Conservation (phyloP, 2,329 filamentous ascomycete species). For the Alternaria panax region DNA sequence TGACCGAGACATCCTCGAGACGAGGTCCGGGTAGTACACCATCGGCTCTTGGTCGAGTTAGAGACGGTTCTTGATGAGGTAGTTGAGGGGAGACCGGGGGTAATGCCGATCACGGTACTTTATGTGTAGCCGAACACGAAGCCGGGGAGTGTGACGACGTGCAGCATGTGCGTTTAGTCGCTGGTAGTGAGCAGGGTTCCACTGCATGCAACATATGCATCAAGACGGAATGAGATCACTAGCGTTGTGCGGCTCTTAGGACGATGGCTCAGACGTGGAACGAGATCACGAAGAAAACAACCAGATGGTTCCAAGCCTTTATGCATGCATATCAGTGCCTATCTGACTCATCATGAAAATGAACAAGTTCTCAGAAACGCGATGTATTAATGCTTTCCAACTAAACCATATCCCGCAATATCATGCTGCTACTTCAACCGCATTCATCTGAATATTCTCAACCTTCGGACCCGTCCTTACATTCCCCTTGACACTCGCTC, state of each 20-base stretch:
- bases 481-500: background rate
- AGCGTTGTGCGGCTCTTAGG: no score
- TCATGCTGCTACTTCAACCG: background rate
- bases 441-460: background rate
- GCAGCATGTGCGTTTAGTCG: background rate
- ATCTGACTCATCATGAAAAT: background rate
- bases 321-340: background rate
- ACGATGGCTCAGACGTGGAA: background rate
- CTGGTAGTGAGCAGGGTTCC: background rate
- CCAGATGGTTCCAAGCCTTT: background rate
- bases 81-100: background rate
- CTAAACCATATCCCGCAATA: background rate
- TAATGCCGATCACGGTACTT: constrained; percentile 1
- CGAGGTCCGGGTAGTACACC: background rate
- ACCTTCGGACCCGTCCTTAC: background rate
- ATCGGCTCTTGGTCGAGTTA: background rate
- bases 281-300: background rate
- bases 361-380: fast-evolving
- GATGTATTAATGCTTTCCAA: background rate
- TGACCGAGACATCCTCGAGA: background rate
- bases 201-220: background rate
- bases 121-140: background rate
- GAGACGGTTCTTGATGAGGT: background rate
- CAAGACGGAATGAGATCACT: background rate
- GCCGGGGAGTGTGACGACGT: background rate